A percentile compares a stretch with the other conserved stretches of the same genome.
These are phyloP conservation scores for Ophiosphaerella narmari DNA, from an alignment of 2,329 filamentous ascomycete species.

Conservation along the genomic window DNA sequence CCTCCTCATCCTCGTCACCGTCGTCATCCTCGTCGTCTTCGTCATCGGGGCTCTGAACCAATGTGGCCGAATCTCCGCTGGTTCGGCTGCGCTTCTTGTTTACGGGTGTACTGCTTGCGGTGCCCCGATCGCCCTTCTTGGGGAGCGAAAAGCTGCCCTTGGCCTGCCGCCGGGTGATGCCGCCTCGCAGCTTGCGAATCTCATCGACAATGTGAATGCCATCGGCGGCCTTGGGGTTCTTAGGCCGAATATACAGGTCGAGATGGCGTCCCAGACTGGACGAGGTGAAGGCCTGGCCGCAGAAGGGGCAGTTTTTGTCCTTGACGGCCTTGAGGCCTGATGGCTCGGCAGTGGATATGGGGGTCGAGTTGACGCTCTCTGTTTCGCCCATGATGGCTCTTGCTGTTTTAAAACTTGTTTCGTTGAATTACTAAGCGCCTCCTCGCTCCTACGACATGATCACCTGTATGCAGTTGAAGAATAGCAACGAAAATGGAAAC, in stretches of 20 bases:
- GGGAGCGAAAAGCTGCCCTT: slow-evolving; percentile 59
- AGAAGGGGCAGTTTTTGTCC: slow-evolving; percentile 88
- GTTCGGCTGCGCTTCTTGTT: slow-evolving; percentile 26
- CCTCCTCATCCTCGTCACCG: slow-evolving; percentile 16
- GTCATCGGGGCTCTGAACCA: slow-evolving; percentile 28
- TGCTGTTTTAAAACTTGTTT: slow-evolving; percentile 22
- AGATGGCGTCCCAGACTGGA: slow-evolving; percentile 84
- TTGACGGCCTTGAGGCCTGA: slow-evolving; percentile 63
- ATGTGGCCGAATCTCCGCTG: slow-evolving; percentile 33
- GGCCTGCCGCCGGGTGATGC: slow-evolving; percentile 84
- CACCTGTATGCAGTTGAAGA: slow-evolving; percentile 12
- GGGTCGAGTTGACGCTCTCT: slow-evolving; percentile 40
- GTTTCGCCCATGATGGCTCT: slow-evolving; percentile 41
- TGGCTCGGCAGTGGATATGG: slow-evolving; percentile 27
- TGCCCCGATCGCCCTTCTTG: slow-evolving; percentile 56
- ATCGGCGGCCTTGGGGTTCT: slow-evolving; percentile 86
- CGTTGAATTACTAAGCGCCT: slow-evolving; percentile 16
- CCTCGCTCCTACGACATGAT: slow-evolving; percentile 35
- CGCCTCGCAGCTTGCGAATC: slow-evolving; percentile 80
- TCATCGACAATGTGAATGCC: slow-evolving; percentile 89
- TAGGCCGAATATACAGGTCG: slow-evolving; percentile 90
- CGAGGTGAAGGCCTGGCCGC: slow-evolving; percentile 86
- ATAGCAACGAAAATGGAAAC: slow-evolving; percentile 15
- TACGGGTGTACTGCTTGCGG: slow-evolving; percentile 21
- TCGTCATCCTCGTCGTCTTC: slow-evolving; percentile 13